Evolutionary conservation across 1,284 basidiomycete species (phyloP).

Genomic region (Trametes versicolor): DNA sequence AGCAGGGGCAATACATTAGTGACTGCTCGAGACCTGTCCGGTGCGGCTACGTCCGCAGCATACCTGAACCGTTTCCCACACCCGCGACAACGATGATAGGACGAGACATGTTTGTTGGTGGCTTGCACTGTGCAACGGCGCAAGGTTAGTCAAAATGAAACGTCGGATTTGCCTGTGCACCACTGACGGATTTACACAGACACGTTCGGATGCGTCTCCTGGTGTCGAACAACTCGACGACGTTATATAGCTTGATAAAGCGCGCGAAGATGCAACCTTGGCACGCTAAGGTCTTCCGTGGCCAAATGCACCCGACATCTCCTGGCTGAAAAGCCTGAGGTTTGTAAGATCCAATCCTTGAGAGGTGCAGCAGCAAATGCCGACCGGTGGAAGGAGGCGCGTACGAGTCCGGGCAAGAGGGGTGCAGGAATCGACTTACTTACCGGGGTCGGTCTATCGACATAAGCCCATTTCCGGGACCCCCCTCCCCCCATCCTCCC

Average conservation of each 20-base stretch:
- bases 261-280: constrained; percentile 14
- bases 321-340: neutral
- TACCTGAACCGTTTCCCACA: constrained; percentile 57
- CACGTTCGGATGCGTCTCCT: neutral
- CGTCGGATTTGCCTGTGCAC: too few species aligned
- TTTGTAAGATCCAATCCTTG: constrained; percentile 23
- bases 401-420: too few species aligned
- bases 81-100: constrained; percentile 64
- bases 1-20: neutral
- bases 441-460: too few species aligned
- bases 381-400: too few species aligned
- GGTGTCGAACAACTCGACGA: neutral
- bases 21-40: neutral
- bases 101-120: constrained; percentile 50
- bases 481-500: too few species aligned
- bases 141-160: neutral
- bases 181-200: neutral
- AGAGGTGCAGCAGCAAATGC: too few species aligned
- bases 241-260: neutral
- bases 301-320: constrained; percentile 12
- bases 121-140: neutral
- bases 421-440: too few species aligned
- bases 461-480: too few species aligned
- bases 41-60: constrained; percentile 11
- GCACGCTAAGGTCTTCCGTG: neutral